These are phyloP conservation scores for Fragaria vesca DNA, from an alignment of 306 rosid genomes.

Conservation along the genomic window DNA sequence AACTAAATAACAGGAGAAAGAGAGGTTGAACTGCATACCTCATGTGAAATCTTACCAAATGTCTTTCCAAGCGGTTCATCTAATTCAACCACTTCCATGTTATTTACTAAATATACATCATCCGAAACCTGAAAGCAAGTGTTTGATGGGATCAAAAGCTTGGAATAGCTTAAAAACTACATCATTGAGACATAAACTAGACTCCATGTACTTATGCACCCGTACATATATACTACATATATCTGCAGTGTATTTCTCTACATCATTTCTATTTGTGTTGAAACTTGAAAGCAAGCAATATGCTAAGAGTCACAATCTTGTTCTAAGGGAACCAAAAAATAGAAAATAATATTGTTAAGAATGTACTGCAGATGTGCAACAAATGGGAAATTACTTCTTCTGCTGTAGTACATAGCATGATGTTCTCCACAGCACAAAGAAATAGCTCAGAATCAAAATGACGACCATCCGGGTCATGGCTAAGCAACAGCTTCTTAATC, in stretches of 20 bases:
- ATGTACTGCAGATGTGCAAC: not conserved
- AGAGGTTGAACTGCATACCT: slow-evolving; percentile 43
- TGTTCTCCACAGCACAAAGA: slow-evolving; percentile 46
- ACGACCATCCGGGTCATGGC: slow-evolving; percentile 66
- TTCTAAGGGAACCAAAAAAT: not conserved
- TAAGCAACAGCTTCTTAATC: slow-evolving; percentile 51
- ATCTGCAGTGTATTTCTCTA: not conserved
- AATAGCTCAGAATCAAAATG: slow-evolving; percentile 56
- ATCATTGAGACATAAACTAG: not conserved
- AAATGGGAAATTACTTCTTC: slow-evolving; percentile 28
- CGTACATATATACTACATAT: not conserved
- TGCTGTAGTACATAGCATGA: slow-evolving; percentile 45
- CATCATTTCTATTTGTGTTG: not conserved
- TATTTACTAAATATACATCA: slow-evolving; percentile 26
- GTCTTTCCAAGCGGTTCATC: slow-evolving; percentile 34
- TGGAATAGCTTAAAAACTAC: not conserved
- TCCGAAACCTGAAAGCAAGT: slow-evolving; percentile 53
- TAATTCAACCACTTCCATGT: slow-evolving; percentile 34
- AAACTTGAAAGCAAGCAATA: not conserved
- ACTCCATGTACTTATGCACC: not conserved
- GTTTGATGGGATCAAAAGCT: not conserved
- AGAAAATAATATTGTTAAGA: not conserved
- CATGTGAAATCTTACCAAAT: slow-evolving; percentile 35
- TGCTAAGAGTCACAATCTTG: not conserved
- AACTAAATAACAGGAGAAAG: not conserved